These are phyloP conservation scores for Annulohypoxylon stygium DNA, from an alignment of 495 filamentous ascomycete species.

Conservation along the genomic window DNA sequence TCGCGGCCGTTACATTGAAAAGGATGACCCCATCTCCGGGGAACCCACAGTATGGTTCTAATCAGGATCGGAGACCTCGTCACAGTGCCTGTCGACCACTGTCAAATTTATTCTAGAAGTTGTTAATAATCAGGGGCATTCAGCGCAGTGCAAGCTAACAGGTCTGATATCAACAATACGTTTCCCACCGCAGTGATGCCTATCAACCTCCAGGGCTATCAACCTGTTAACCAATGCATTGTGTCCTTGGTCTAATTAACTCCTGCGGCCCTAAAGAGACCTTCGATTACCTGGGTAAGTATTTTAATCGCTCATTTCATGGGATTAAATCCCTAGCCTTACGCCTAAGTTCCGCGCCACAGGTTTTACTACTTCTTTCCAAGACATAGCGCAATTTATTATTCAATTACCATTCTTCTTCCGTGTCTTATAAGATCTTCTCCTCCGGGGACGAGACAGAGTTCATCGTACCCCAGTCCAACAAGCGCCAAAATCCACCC, in stretches of 20 bases:
- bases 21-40: neutral
- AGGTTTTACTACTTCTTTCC: neutral
- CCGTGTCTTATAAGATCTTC: neutral
- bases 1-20: constrained; percentile 21
- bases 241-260: neutral
- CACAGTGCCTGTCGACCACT: neutral
- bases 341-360: neutral
- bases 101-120: neutral
- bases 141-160: neutral
- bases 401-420: neutral
- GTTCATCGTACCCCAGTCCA: neutral
- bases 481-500: neutral
- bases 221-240: neutral
- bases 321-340: neutral
- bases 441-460: neutral
- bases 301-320: neutral
- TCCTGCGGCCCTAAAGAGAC: neutral
- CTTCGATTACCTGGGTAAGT: neutral
- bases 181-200: neutral
- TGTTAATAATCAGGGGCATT: neutral
- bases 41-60: constrained; percentile 14
- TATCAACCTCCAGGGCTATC: neutral
- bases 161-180: constrained; percentile 15
- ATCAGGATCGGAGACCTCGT: constrained; percentile 13
- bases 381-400: neutral